Evolutionary conservation across 2,329 filamentous ascomycete genomes (phyloP).

Genomic region (Xylariaceae sp.): DNA sequence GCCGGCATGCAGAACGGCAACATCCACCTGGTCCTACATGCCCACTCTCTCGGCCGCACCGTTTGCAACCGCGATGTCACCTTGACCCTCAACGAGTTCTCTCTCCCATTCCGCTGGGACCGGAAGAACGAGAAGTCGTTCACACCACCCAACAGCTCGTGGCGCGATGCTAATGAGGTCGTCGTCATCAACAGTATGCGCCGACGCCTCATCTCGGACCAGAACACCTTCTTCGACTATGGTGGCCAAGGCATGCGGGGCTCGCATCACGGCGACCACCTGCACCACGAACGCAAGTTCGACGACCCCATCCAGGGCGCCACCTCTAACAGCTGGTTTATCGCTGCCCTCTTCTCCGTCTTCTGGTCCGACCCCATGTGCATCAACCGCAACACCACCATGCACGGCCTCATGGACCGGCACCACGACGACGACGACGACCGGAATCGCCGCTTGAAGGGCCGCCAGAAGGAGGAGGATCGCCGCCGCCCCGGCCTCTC

Average conservation of each 20-base stretch:
- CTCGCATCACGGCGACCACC: slow-evolving; percentile 15
- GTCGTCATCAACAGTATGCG: slow-evolving; percentile 29
- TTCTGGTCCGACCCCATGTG: slow-evolving; percentile 38
- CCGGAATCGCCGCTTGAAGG: background rate
- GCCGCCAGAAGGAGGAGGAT: slow-evolving; percentile 16
- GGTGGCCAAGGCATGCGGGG: slow-evolving; percentile 8
- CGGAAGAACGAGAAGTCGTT: slow-evolving; percentile 26
- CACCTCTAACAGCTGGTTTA: slow-evolving; percentile 37
- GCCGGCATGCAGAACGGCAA: slow-evolving; percentile 42
- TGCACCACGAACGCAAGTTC: slow-evolving; percentile 27
- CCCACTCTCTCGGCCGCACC: slow-evolving; percentile 29
- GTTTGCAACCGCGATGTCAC: slow-evolving; percentile 36
- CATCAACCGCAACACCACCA: slow-evolving; percentile 31
- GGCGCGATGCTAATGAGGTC: slow-evolving; percentile 36
- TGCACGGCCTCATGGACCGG: slow-evolving; percentile 16
- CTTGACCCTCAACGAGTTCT: slow-evolving; percentile 35
- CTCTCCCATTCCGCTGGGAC: slow-evolving; percentile 31
- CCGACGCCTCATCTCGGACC: slow-evolving; percentile 25
- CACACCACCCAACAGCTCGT: slow-evolving; percentile 35
- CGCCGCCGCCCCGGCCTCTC: slow-evolving; percentile 16
- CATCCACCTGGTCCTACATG: slow-evolving; percentile 36
- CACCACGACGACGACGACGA: slow-evolving; percentile 8
- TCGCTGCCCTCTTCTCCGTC: slow-evolving; percentile 41
- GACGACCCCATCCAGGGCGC: slow-evolving; percentile 41
- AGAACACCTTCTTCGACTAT: slow-evolving; percentile 21